Conservation (phyloP, 176 grass and related monocot genomes). For the Lolium multiflorum region DNA sequence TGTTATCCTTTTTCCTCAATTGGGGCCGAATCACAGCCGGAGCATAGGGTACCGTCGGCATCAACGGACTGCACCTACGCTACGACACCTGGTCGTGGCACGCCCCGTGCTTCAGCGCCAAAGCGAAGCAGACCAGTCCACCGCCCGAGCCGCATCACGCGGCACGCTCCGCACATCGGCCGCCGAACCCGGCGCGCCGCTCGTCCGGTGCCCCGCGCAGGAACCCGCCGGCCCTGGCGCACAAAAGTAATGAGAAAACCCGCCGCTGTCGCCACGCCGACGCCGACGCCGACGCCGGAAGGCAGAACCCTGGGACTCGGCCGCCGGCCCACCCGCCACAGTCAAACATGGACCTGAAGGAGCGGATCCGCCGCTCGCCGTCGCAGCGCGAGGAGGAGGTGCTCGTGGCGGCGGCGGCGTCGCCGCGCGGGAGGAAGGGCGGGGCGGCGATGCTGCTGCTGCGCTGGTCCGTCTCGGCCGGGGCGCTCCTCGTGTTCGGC, state of each 20-base stretch:
- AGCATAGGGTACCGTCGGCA: background rate
- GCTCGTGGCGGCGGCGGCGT: background rate
- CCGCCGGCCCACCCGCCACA: background rate
- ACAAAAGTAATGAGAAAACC: background rate
- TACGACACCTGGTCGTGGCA: background rate
- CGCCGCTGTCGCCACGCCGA: background rate
- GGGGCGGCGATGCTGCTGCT: constrained; percentile 35
- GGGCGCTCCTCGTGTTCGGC: constrained; percentile 35
- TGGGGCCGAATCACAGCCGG: no score
- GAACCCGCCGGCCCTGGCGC: background rate
- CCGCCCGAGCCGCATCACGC: background rate
- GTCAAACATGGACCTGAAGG: constrained; percentile 60
- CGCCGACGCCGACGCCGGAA: background rate
- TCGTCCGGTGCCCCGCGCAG: constrained; percentile 12
- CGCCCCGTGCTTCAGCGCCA: background rate
- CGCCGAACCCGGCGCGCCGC: background rate
- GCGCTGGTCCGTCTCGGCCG: constrained; percentile 28
- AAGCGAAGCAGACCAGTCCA: background rate
- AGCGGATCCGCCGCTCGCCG: constrained; percentile 59
- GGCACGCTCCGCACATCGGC: background rate
- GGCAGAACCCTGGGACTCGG: background rate
- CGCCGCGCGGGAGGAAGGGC: constrained; percentile 37
- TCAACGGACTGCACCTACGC: background rate
- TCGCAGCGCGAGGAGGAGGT: background rate
- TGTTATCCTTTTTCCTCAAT: no score